Conservation (phyloP, 495 filamentous ascomycete species). For the Annulohypoxylon maeteangense region DNA sequence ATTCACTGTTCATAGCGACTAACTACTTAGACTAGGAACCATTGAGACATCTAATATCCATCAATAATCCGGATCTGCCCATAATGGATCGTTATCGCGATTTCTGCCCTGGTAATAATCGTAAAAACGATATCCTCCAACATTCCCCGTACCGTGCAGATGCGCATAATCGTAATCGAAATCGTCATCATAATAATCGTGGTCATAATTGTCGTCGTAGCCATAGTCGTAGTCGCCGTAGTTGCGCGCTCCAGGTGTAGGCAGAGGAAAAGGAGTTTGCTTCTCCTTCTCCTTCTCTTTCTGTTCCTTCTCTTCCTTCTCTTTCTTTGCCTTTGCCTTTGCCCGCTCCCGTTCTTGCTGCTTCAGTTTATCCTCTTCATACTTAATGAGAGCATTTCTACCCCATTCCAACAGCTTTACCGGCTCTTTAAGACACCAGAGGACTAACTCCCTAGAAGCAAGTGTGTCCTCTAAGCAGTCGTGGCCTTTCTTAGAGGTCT, state of each 20-base stretch:
- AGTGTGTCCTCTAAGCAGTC: conserved; percentile 58
- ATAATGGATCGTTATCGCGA: background rate
- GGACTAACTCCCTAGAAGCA: conserved; percentile 52
- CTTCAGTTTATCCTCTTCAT: conserved; percentile 16
- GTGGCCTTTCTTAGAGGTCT: conserved; percentile 41
- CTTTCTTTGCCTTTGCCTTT: conserved; percentile 30
- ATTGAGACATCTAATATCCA: too few relatives aligned
- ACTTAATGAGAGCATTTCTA: conserved; percentile 12
- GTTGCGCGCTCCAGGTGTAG: too few relatives aligned
- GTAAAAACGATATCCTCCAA: background rate
- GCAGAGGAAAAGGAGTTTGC: too few relatives aligned
- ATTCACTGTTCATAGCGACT: too few relatives aligned
- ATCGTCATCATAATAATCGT: background rate
- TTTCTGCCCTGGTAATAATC: background rate
- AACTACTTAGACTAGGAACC: too few relatives aligned
- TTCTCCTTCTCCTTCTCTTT: background rate
- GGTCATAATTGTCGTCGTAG: background rate
- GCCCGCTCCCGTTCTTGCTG: conserved; percentile 8
- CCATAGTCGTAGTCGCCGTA: background rate
- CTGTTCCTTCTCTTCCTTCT: conserved; percentile 23
- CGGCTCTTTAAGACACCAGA: conserved; percentile 44
- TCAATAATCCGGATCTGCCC: background rate
- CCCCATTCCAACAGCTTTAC: conserved; percentile 28
- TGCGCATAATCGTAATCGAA: background rate
- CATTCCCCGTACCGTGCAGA: background rate